Evolutionary conservation across 306 rosid genomes (phyloP), one percentile per base, ranked within the genome.

Genomic region (peach (Prunus persica)): DNA sequence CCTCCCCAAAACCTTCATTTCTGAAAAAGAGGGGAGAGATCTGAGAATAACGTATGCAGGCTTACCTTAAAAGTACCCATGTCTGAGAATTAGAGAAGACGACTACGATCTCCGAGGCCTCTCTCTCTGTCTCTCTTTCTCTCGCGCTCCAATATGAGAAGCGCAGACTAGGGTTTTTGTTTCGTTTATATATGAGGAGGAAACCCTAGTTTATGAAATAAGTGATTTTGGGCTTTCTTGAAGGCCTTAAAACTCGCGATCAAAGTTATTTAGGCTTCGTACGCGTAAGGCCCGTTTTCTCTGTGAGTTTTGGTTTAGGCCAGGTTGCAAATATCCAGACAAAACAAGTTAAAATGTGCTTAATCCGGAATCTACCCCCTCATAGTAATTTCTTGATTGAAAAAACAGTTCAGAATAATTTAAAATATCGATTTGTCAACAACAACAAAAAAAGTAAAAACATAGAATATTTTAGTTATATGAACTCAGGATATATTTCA

Each of bases 1-100:
- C 49, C 15, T 3, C 11, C 11, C 7, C 30, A 27, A 67, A 61
- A 45, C 38, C n/a, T 1, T 27, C 19, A 14, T 19, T 50, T 24
- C 6, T 14, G 65, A 2, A 2, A 3, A 3, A 3, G 5, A n/a
- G 62, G 6, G 12, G 25, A 49, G 77, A 71, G 45, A 76, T 73
- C 43, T 18, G 57, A 67, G 75, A 71, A 8, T 11, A 14, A 20
- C 27, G 5, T 4, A 1, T 22, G 13, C 50, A 2, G 1, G 14
- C 20, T 86, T 32, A 93, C 97, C 90, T 87, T 87, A 83, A 86
- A 89, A 30, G 82, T 54, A 56, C 71, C 97, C 97, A 93, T 93
- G 82, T 78, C 78, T 11, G 80, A 64, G 65, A 71, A 69, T 62
- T 54, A 8, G 71, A 45, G 70, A 20, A 49, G 58, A 55, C 71